Evolutionary conservation across 192 early-diverging fungal species (phyloP).

Genomic region (Haplosporangium gracile): DNA sequence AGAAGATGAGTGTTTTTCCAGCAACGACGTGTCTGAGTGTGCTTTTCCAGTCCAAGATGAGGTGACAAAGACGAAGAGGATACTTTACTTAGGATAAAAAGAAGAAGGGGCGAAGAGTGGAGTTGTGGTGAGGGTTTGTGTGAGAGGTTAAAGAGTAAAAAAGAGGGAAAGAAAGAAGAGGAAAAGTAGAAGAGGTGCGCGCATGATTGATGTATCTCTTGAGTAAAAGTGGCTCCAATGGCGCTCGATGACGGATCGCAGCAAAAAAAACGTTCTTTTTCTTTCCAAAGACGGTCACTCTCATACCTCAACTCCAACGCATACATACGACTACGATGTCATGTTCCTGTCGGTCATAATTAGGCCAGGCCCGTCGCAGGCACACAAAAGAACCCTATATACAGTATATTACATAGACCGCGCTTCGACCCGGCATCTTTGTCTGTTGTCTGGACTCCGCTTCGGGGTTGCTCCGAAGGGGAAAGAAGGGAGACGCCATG

Average conservation of each 20-base stretch:
- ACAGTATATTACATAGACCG: not conserved
- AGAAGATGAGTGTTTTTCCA: not conserved
- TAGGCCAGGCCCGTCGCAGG: not conserved
- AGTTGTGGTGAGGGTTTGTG: not conserved
- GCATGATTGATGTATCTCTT: not conserved
- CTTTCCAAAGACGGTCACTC: slow-evolving; percentile 45
- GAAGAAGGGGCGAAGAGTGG: not conserved
- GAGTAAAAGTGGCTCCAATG: slow-evolving; percentile 1
- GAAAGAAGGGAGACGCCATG: not conserved
- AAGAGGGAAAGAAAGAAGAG: not conserved
- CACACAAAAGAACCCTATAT: not conserved
- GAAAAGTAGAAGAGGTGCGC: not conserved
- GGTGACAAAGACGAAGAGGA: not conserved
- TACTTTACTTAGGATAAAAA: not conserved
- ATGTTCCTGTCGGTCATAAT: not conserved
- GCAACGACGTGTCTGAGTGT: not conserved
- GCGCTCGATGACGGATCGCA: not conserved
- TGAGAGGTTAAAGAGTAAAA: not conserved
- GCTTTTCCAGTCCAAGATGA: not conserved
- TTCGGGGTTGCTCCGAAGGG: slow-evolving; percentile 2
- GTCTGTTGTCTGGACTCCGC: not conserved
- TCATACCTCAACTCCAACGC: too few relatives aligned
- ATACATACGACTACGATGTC: not conserved
- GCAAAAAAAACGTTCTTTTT: slow-evolving; percentile 18
- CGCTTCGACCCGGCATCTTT: not conserved